Conservation (phyloP, 1,139 yeast species). For the Taphrina communis region DNA sequence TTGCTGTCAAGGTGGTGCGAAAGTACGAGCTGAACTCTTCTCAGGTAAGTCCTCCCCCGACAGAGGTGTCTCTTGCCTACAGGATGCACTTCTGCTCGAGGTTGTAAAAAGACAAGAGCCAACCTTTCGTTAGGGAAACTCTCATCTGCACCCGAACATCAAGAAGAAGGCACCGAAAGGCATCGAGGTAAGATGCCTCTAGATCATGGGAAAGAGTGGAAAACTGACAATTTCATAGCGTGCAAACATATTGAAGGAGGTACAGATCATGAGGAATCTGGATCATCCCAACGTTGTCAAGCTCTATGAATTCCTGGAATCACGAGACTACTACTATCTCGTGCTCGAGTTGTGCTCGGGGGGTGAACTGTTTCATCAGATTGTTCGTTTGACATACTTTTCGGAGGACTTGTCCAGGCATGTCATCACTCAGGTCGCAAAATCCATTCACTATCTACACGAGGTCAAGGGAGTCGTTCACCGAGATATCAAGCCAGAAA, state of each 20-base stretch:
- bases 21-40: slow-evolving; percentile 64
- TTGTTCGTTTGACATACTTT: slow-evolving; percentile 87
- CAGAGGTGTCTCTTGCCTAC: slow-evolving; percentile 29
- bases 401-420: slow-evolving; percentile 85
- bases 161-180: slow-evolving; percentile 48
- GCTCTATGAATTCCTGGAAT: slow-evolving; percentile 71
- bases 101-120: slow-evolving; percentile 35
- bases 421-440: slow-evolving; percentile 80
- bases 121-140: slow-evolving; percentile 40
- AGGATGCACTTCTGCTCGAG: slow-evolving; percentile 30
- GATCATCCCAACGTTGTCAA: slow-evolving; percentile 74
- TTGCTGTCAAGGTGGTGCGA: slow-evolving; percentile 84
- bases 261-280: slow-evolving; percentile 76
- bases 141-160: slow-evolving; percentile 45
- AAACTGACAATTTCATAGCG: slow-evolving; percentile 50
- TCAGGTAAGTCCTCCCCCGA: slow-evolving; percentile 51
- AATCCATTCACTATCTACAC: slow-evolving; percentile 82
- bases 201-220: neutral
- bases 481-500: slow-evolving; percentile 94
- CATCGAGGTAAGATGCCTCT: slow-evolving; percentile 49
- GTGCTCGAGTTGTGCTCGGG: slow-evolving; percentile 86
- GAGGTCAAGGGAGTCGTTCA: slow-evolving; percentile 85
- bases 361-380: slow-evolving; percentile 93
- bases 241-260: slow-evolving; percentile 76
- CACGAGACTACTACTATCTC: slow-evolving; percentile 71